These are phyloP conservation scores for Coemansia sp. DNA, from an alignment of 192 early-diverging fungal species.

Conservation along the genomic window DNA sequence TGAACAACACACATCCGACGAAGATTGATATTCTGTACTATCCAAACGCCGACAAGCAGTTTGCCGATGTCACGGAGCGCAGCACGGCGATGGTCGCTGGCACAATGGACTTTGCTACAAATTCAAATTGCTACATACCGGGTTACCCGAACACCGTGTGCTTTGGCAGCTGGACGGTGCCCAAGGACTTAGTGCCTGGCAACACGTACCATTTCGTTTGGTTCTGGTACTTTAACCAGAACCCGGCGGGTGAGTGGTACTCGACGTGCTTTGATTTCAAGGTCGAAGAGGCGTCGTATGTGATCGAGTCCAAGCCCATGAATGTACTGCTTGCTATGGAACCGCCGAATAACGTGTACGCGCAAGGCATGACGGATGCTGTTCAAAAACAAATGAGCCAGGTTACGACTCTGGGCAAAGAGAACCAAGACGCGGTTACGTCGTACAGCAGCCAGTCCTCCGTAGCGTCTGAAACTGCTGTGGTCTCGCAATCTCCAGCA, in stretches of 20 bases:
- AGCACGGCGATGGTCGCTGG: constrained; percentile 34
- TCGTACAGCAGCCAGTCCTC: constrained; percentile 1
- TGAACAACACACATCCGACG: constrained; percentile 47
- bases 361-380: constrained; percentile 20
- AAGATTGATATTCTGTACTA: constrained; percentile 48
- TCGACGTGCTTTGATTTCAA: constrained; percentile 63
- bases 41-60: constrained; percentile 19
- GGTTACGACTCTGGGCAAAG: constrained; percentile 13
- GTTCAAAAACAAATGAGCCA: constrained; percentile 13
- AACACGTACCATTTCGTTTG: constrained; percentile 56
- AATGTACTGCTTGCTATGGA: constrained; percentile 12
- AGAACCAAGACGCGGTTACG: neutral
- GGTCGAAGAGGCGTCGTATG: constrained; percentile 24
- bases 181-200: constrained; percentile 50
- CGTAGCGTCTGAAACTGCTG: neutral
- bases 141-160: constrained; percentile 54
- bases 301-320: constrained; percentile 14
- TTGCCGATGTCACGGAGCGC: constrained; percentile 30
- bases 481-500: too few relatives aligned
- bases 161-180: constrained; percentile 56
- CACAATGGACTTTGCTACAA: constrained; percentile 54
- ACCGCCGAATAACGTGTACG: constrained; percentile 23
- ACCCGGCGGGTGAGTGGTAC: constrained; percentile 61
- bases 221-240: constrained; percentile 65
- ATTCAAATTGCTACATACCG: constrained; percentile 44